phyloP scores from a whole-genome alignment of 345 rosid species.

The Acer negundo region DNA sequence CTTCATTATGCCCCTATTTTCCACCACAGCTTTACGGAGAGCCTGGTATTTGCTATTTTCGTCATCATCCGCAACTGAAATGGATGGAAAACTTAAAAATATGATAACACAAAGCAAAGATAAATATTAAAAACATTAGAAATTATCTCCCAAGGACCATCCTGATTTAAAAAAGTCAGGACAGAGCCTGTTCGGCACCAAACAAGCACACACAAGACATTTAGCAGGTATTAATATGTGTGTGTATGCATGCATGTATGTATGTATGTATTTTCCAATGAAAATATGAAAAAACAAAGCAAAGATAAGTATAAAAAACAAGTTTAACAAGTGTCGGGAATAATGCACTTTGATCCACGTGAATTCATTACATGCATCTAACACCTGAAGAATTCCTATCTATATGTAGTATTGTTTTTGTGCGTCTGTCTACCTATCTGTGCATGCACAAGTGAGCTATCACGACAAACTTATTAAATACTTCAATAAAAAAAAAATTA shows the following conservation, averaged over 20 bases:
- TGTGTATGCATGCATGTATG: neutral
- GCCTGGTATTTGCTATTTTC: constrained; percentile 47
- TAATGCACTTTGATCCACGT: neutral
- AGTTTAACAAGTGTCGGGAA: neutral
- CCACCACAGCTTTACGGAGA: constrained; percentile 58
- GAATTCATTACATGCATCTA: neutral
- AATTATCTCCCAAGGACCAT: neutral
- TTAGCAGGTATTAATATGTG: neutral
- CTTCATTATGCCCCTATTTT: constrained; percentile 54
- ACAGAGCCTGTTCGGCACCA: neutral
- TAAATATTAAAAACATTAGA: neutral
- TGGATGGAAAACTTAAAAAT: constrained; percentile 4
- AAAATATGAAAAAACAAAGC: too few species aligned
- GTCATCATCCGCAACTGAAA: constrained; percentile 36
- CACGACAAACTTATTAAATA: neutral
- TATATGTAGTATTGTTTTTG: too few species aligned
- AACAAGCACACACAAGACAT: neutral
- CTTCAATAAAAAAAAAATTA: neutral
- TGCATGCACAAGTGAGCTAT: too few species aligned
- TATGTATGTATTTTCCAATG: neutral
- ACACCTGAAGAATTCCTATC: too few species aligned
- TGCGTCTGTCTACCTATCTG: neutral
- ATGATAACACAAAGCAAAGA: neutral
- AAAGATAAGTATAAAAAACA: neutral
- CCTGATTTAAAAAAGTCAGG: neutral